These are phyloP conservation scores for Stenocarpella maydis DNA, from an alignment of 2,329 filamentous ascomycete species.

Conservation along the genomic window DNA sequence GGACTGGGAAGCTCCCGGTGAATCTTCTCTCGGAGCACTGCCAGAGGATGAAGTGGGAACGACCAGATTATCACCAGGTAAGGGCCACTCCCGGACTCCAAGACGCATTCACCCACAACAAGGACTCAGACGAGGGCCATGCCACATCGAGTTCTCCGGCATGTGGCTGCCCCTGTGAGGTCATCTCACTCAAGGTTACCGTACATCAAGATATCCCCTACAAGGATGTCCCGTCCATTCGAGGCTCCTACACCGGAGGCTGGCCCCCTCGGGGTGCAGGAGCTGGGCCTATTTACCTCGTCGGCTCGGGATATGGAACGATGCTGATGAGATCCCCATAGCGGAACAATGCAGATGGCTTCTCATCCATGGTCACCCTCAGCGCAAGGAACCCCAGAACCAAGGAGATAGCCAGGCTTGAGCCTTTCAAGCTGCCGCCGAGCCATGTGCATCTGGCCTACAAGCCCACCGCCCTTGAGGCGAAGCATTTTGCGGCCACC, in stretches of 20 bases:
- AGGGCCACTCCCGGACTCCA: slow-evolving; percentile 37
- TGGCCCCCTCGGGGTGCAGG: too few species aligned
- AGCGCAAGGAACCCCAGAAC: slow-evolving; percentile 83
- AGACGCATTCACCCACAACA: not conserved
- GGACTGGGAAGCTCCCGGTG: slow-evolving; percentile 96
- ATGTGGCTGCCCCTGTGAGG: too few species aligned
- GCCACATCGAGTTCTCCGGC: not conserved
- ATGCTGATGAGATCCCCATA: slow-evolving; percentile 34
- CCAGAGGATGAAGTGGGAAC: slow-evolving; percentile 95
- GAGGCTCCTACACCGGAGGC: too few species aligned
- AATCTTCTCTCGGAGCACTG: slow-evolving; percentile 94
- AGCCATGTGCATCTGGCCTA: slow-evolving; percentile 78
- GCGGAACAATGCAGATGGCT: slow-evolving; percentile 76
- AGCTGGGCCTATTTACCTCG: too few species aligned
- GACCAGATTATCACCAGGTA: slow-evolving; percentile 88
- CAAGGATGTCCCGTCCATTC: too few species aligned
- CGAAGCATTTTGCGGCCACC: slow-evolving; percentile 90
- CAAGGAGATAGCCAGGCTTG: slow-evolving; percentile 75
- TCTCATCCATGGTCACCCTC: slow-evolving; percentile 82
- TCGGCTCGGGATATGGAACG: slow-evolving; percentile 2
- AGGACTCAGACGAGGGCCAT: not conserved
- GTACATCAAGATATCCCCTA: not conserved
- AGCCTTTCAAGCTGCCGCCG: slow-evolving; percentile 82
- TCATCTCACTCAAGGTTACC: not conserved
- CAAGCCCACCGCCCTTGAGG: slow-evolving; percentile 85